Conservation (phyloP, 768 basidiomycete genomes). For the Clavaria fumosa region DNA sequence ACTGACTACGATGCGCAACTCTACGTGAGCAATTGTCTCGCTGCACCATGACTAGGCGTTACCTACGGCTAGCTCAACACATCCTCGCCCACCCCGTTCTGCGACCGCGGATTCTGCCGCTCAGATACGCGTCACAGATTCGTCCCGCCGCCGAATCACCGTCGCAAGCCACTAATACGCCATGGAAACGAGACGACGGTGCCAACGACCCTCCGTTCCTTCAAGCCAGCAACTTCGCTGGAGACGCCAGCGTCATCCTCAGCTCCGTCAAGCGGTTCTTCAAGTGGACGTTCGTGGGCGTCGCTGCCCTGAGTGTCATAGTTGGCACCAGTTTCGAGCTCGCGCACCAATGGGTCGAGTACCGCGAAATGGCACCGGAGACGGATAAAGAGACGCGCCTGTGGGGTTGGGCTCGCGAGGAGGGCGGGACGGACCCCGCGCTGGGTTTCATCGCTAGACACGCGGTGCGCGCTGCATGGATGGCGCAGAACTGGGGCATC, state of each 20-base stretch:
- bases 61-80: too few species aligned
- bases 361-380: slow-evolving; percentile 30
- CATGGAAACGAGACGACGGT: too few species aligned
- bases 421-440: slow-evolving; percentile 59
- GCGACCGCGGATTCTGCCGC: too few species aligned
- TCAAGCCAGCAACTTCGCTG: slow-evolving; percentile 18
- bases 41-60: too few species aligned
- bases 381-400: slow-evolving; percentile 34
- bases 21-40: too few species aligned
- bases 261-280: slow-evolving; percentile 30
- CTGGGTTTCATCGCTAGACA: slow-evolving; percentile 47
- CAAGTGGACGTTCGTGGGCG: slow-evolving; percentile 33
- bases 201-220: too few species aligned
- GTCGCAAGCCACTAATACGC: too few species aligned
- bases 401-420: slow-evolving; percentile 58
- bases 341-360: slow-evolving; percentile 51
- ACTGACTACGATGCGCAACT: too few species aligned
- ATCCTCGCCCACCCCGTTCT: too few species aligned
- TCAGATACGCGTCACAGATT: too few species aligned
- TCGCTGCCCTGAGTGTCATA: slow-evolving; percentile 29
- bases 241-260: slow-evolving; percentile 24
- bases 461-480: slow-evolving; percentile 56
- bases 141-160: too few species aligned
- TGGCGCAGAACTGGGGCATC: slow-evolving; percentile 49
- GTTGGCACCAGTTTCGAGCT: slow-evolving; percentile 35